These are phyloP conservation scores for Diospyros lotus DNA, from an alignment of 148 eudicot species.

Conservation along the genomic window DNA sequence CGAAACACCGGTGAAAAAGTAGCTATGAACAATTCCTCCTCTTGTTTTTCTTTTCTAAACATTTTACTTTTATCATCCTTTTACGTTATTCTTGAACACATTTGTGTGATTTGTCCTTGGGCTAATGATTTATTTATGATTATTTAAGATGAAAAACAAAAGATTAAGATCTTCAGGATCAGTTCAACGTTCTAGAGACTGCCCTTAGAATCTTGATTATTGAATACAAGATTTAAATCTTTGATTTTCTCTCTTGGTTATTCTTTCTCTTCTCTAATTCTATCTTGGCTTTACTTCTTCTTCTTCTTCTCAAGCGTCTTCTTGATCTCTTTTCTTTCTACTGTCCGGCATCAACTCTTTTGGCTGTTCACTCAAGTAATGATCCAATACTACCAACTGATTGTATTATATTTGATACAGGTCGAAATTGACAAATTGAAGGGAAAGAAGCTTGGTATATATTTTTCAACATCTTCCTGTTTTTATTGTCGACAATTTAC, in stretches of 20 bases:
- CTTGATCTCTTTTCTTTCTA: too few relatives aligned
- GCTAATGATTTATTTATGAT: too few relatives aligned
- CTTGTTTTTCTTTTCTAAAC: background rate
- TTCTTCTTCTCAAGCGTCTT: background rate
- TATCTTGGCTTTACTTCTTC: background rate
- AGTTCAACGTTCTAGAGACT: too few relatives aligned
- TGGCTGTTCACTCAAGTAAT: background rate
- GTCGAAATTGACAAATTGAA: slow-evolving; percentile 34
- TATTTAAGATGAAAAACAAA: too few relatives aligned
- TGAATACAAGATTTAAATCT: too few relatives aligned
- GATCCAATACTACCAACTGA: background rate
- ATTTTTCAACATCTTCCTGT: slow-evolving; percentile 52
- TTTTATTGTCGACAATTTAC: slow-evolving; percentile 44
- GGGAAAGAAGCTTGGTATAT: slow-evolving; percentile 37
- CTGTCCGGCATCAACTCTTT: too few relatives aligned
- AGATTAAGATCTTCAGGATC: too few relatives aligned
- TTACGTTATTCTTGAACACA: too few relatives aligned
- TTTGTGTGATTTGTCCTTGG: too few relatives aligned
- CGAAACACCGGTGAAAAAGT: slow-evolving; percentile 31
- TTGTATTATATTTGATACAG: slow-evolving; percentile 15
- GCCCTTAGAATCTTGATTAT: too few relatives aligned
- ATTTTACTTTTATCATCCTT: too few relatives aligned
- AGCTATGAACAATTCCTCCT: background rate
- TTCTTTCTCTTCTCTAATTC: background rate
- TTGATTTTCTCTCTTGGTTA: too few relatives aligned